Evolutionary conservation across 2,329 filamentous ascomycete genomes (phyloP).

Genomic region (Colletotrichum falcatum): DNA sequence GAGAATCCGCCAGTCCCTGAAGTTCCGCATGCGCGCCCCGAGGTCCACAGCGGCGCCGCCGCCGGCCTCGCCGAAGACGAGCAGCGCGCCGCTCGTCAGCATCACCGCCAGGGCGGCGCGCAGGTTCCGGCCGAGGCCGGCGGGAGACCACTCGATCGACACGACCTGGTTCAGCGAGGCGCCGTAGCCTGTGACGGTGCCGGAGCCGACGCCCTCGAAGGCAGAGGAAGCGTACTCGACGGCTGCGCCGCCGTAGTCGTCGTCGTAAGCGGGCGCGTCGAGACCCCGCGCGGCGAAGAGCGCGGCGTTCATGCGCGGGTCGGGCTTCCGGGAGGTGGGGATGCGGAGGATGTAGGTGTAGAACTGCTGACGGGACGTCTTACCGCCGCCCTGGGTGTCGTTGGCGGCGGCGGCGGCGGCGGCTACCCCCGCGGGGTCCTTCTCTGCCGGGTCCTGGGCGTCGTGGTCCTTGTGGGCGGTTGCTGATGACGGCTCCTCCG

Average conservation of each 20-base stretch:
- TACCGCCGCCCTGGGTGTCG: slow-evolving; percentile 11
- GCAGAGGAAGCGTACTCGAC: slow-evolving; percentile 47
- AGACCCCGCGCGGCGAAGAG: slow-evolving; percentile 56
- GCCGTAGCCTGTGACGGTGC: slow-evolving; percentile 60
- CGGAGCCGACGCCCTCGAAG: slow-evolving; percentile 57
- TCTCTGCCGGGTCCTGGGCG: slow-evolving; percentile 38
- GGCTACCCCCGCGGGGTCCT: slow-evolving; percentile 46
- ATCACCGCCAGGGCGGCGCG: slow-evolving; percentile 65
- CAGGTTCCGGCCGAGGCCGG: slow-evolving; percentile 66
- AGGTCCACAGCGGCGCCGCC: slow-evolving; percentile 44
- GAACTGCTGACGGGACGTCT: slow-evolving; percentile 47
- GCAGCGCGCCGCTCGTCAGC: slow-evolving; percentile 62
- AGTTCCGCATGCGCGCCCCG: slow-evolving; percentile 52
- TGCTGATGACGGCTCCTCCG: slow-evolving; percentile 28
- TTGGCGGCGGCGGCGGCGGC: slow-evolving; percentile 41
- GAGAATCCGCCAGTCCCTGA: slow-evolving; percentile 64
- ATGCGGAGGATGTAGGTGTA: slow-evolving; percentile 50
- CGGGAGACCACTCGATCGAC: slow-evolving; percentile 67
- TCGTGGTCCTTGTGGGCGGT: slow-evolving; percentile 10
- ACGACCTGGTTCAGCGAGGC: slow-evolving; percentile 67
- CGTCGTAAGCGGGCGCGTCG: slow-evolving; percentile 47
- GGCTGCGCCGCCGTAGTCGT: slow-evolving; percentile 19
- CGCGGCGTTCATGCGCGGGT: slow-evolving; percentile 59
- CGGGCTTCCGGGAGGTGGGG: slow-evolving; percentile 51
- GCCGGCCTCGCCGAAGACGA: slow-evolving; percentile 62